A percentile compares a stretch with the other conserved stretches of the same genome.
Evolutionary conservation across 2,329 filamentous ascomycete genomes (phyloP).

Genomic region (Monascus ruber): DNA sequence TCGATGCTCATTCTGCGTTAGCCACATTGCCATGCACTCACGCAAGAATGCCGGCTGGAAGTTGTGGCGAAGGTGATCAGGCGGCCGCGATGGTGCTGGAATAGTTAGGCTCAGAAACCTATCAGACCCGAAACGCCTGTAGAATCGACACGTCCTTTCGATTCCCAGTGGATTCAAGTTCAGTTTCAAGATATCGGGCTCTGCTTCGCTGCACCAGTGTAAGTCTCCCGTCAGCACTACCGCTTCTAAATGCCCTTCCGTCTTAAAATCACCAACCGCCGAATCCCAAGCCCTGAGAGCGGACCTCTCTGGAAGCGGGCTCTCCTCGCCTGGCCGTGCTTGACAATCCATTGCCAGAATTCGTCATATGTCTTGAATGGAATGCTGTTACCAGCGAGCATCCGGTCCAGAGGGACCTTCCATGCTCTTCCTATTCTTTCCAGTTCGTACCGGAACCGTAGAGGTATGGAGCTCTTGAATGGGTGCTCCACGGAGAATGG

Average conservation of each 20-base stretch:
- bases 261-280: slow-evolving; percentile 20
- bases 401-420: slow-evolving; percentile 14
- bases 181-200: slow-evolving; percentile 27
- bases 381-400: slow-evolving; percentile 17
- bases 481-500: slow-evolving; percentile 23
- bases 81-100: slow-evolving; percentile 19
- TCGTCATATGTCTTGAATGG: slow-evolving; percentile 15
- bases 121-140: slow-evolving; percentile 36
- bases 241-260: slow-evolving; percentile 23
- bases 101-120: slow-evolving; percentile 33
- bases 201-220: slow-evolving; percentile 22
- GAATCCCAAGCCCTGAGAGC: slow-evolving; percentile 22
- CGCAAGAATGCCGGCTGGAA: slow-evolving; percentile 16
- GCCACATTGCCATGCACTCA: slow-evolving; percentile 28
- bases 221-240: slow-evolving; percentile 31
- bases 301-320: slow-evolving; percentile 20
- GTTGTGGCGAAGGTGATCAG: slow-evolving; percentile 11
- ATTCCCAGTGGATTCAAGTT: slow-evolving; percentile 30
- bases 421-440: slow-evolving; percentile 23
- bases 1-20: slow-evolving; percentile 26
- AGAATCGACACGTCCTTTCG: slow-evolving; percentile 34
- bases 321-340: slow-evolving; percentile 12
- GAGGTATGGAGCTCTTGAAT: slow-evolving; percentile 15
- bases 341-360: slow-evolving; percentile 23
- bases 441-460: slow-evolving; percentile 28